These are phyloP conservation scores for Haplographium delicatum DNA, from an alignment of 495 filamentous ascomycete species.

Conservation along the genomic window DNA sequence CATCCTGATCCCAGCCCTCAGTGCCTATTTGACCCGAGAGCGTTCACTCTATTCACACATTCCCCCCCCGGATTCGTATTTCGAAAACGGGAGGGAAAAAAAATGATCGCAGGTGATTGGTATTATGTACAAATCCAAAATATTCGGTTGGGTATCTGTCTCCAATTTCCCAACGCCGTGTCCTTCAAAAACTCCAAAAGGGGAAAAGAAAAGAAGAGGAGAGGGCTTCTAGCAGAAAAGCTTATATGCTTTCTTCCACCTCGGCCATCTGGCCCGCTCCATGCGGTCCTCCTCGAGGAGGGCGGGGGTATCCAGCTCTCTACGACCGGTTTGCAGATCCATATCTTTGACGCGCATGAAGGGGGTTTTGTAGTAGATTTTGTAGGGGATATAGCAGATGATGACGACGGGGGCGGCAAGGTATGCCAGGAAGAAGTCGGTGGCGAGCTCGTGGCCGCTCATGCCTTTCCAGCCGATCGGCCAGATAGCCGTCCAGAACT, in stretches of 20 bases:
- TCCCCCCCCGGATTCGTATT: no score
- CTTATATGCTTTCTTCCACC: conserved; percentile 76
- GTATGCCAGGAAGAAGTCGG: conserved; percentile 75
- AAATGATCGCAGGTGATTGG: no score
- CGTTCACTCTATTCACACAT: no score
- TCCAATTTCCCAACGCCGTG: no score
- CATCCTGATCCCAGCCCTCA: no score
- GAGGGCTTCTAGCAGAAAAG: conserved; percentile 45
- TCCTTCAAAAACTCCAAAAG: no score
- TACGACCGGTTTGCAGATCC: conserved; percentile 82
- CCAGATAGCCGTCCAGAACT: conserved; percentile 90
- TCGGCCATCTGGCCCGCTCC: conserved; percentile 68
- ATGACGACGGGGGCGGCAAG: conserved; percentile 80
- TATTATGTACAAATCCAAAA: no score
- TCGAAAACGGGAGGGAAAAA: no score
- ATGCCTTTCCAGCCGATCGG: conserved; percentile 56
- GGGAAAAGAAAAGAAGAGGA: no score
- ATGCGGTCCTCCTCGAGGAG: conserved; percentile 70
- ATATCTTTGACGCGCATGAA: conserved; percentile 63
- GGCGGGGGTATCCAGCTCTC: conserved; percentile 75
- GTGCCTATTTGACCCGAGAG: no score
- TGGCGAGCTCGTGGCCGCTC: conserved; percentile 38
- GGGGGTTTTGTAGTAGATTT: conserved; percentile 67
- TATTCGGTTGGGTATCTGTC: no score
- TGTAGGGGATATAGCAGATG: conserved; percentile 70